Evolutionary conservation across 2,329 filamentous ascomycete species (phyloP).

Genomic region (Alternaria sp.): DNA sequence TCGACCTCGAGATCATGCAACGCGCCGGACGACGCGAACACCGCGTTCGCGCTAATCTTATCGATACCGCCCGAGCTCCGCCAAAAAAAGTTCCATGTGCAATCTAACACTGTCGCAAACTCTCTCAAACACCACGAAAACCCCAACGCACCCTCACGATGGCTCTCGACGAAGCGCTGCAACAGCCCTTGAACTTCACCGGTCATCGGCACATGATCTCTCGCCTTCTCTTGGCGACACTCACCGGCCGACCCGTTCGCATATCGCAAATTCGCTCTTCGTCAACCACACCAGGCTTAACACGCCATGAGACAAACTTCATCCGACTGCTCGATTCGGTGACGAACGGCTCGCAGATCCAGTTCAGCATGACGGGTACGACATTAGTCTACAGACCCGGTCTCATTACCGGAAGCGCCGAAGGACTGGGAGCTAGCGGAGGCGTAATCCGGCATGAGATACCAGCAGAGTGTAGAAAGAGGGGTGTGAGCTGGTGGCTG

Average conservation of each 20-base stretch:
- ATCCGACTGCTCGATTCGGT: slow-evolving; percentile 91
- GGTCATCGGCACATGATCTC: slow-evolving; percentile 83
- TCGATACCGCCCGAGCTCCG: slow-evolving; percentile 18
- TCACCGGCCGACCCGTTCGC: slow-evolving; percentile 87
- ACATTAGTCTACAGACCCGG: slow-evolving; percentile 92
- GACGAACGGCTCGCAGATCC: slow-evolving; percentile 93
- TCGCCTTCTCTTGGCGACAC: slow-evolving; percentile 86
- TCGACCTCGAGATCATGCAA: slow-evolving; percentile 1
- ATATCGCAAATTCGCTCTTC: slow-evolving; percentile 93
- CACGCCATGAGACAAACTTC: slow-evolving; percentile 93
- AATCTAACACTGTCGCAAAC: slow-evolving; percentile 2
- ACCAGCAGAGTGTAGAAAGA: slow-evolving; percentile 75
- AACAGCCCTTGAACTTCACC: slow-evolving; percentile 74
- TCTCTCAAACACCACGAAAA: background rate
- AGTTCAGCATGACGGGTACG: slow-evolving; percentile 96
- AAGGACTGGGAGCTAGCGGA: slow-evolving; percentile 74
- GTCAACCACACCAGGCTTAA: slow-evolving; percentile 87
- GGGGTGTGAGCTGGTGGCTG: slow-evolving; percentile 91
- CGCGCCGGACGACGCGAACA: slow-evolving; percentile 12
- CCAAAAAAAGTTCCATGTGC: slow-evolving; percentile 32
- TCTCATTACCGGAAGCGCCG: slow-evolving; percentile 84
- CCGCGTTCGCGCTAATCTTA: slow-evolving; percentile 21
- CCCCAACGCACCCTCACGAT: slow-evolving; percentile 24
- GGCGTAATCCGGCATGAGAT: slow-evolving; percentile 84
- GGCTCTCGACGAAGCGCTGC: slow-evolving; percentile 49